Conservation (phyloP, 2,329 filamentous ascomycete species). For the Plenodomus tracheiphilus region DNA sequence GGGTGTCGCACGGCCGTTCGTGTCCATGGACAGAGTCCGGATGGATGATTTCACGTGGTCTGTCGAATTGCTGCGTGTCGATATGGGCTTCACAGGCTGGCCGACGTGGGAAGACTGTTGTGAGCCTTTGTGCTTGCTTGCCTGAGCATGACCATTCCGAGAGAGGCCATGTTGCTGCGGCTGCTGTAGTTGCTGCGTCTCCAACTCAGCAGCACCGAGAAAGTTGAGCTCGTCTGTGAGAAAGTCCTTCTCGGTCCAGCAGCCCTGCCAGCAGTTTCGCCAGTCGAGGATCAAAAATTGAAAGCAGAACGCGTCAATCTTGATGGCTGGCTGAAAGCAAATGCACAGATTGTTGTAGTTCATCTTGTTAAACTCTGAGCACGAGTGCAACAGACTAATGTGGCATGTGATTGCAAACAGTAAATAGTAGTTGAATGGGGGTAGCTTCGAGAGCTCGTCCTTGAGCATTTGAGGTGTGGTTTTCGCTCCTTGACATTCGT, state of each 20-base stretch:
- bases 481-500: constrained; percentile 77
- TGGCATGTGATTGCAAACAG: constrained; percentile 97
- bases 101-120: constrained; percentile 28
- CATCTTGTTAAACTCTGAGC: constrained; percentile 98
- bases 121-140: constrained; percentile 31
- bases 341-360: constrained; percentile 94
- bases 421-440: constrained; percentile 96
- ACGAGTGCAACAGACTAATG: constrained; percentile 84
- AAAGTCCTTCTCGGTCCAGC: constrained; percentile 82
- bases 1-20: constrained; percentile 38
- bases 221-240: constrained; percentile 39
- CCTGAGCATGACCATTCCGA: constrained; percentile 32
- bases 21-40: constrained; percentile 37
- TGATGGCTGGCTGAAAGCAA: constrained; percentile 96
- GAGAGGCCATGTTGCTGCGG: constrained; percentile 2
- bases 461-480: constrained; percentile 83
- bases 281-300: constrained; percentile 93
- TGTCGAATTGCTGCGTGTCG: constrained; percentile 35
- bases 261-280: constrained; percentile 96
- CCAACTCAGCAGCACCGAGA: constrained; percentile 24
- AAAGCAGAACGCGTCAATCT: constrained; percentile 93
- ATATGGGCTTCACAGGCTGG: constrained; percentile 29
- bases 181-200: constrained; percentile 9
- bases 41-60: constrained; percentile 33
- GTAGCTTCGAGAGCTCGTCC: constrained; percentile 90